phyloP scores from a whole-genome alignment of 352 stramenopile genomes.

The Poterioochromonas sp. region DNA sequence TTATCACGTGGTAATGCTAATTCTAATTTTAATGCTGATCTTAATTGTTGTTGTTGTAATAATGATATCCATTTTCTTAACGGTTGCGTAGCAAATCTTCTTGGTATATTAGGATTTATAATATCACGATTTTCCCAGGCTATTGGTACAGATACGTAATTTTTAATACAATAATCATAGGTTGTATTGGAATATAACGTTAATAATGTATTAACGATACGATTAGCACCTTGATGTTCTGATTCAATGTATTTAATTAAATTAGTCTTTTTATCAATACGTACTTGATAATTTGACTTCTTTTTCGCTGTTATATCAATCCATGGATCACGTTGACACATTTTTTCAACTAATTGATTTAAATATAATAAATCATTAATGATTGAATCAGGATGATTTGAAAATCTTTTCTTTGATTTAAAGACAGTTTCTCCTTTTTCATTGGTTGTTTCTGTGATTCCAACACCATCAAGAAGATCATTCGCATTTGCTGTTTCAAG shows the following conservation, averaged over 20 bases:
- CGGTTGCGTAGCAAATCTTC: background rate
- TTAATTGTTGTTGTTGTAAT: slow-evolving; percentile 6
- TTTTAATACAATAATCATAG: background rate
- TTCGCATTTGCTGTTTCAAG: background rate
- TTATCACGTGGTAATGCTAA: background rate
- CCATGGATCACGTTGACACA: background rate
- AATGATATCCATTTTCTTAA: background rate
- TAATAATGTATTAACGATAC: slow-evolving; percentile 7
- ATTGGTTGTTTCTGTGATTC: background rate
- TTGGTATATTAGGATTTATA: background rate
- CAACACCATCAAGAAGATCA: background rate
- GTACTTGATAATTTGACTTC: background rate
- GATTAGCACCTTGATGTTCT: background rate
- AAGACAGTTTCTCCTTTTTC: too few relatives aligned
- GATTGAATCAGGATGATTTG: background rate
- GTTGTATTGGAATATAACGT: background rate
- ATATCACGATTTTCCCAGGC: slow-evolving; percentile 11
- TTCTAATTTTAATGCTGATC: background rate
- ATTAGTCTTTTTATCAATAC: background rate
- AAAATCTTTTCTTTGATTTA: too few relatives aligned
- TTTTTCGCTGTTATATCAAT: background rate
- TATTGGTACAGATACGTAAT: background rate
- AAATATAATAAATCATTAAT: background rate
- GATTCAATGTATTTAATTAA: background rate
- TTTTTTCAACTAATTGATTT: background rate